A percentile compares a stretch with the other conserved stretches of the same genome.
phyloP scores from a whole-genome alignment of 495 filamentous ascomycete genomes.

The Pyronema omphalodes region DNA sequence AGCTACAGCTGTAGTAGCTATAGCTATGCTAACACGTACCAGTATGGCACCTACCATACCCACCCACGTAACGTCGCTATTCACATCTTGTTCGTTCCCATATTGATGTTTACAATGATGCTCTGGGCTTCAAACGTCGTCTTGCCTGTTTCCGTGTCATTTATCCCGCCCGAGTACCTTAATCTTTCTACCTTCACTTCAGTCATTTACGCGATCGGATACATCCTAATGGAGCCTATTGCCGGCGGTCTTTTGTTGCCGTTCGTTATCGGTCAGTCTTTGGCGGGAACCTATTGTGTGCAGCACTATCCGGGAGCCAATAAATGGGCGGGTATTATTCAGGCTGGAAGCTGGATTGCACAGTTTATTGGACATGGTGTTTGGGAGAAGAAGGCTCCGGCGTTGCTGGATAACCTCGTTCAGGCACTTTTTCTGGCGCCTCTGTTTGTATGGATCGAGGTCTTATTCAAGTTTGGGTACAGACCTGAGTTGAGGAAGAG shows the following conservation, averaged over 20 bases:
- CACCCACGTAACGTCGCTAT: conserved; percentile 75
- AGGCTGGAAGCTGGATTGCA: conserved; percentile 58
- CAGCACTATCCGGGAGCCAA: conserved; percentile 40
- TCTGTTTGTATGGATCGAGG: conserved; percentile 95
- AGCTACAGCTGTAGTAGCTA: background rate
- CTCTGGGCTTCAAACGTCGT: conserved; percentile 45
- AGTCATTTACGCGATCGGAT: conserved; percentile 37
- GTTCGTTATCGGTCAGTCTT: conserved; percentile 31
- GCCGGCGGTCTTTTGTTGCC: conserved; percentile 59
- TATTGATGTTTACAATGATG: conserved; percentile 57
- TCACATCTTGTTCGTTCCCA: conserved; percentile 75
- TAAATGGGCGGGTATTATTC: conserved; percentile 41
- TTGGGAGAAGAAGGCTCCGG: conserved; percentile 77
- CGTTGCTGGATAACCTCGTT: conserved; percentile 72
- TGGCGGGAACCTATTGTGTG: background rate
- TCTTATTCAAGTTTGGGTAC: conserved; percentile 82
- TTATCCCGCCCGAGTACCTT: conserved; percentile 55
- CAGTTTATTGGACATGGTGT: conserved; percentile 86
- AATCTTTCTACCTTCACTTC: conserved; percentile 64
- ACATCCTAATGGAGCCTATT: conserved; percentile 84
- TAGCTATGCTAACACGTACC: conserved; percentile 4
- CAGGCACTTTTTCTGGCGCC: conserved; percentile 89
- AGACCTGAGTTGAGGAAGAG: conserved; percentile 66
- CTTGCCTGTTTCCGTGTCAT: conserved; percentile 7
- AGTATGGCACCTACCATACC: conserved; percentile 95